Conservation (phyloP, 2,329 filamentous ascomycete species). For the Penicillium aurantiogriseum region DNA sequence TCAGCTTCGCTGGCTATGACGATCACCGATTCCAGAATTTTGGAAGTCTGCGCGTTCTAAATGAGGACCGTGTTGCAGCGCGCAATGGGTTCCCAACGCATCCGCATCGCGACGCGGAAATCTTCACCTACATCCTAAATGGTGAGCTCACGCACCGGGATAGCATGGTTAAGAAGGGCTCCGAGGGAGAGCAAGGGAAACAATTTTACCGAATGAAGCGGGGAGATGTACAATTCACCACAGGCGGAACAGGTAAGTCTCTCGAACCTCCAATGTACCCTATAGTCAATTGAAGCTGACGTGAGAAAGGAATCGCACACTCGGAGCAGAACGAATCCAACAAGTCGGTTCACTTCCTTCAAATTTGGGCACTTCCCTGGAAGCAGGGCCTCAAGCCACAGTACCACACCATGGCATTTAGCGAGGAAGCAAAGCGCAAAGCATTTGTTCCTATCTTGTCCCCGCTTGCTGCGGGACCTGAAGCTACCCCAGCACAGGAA, state of each 20-base stretch:
- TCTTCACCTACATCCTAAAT: constrained; percentile 82
- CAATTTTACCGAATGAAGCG: constrained; percentile 69
- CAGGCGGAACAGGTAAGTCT: constrained; percentile 67
- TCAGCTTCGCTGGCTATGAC: constrained; percentile 73
- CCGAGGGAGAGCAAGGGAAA: constrained; percentile 58
- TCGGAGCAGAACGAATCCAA: constrained; percentile 77
- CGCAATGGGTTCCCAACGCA: constrained; percentile 80
- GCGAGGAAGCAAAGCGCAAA: constrained; percentile 69
- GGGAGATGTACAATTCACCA: constrained; percentile 87
- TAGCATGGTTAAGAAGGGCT: constrained; percentile 72
- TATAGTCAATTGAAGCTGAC: constrained; percentile 8
- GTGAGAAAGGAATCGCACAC: constrained; percentile 63
- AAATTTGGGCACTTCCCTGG: constrained; percentile 86
- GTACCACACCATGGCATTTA: constrained; percentile 73
- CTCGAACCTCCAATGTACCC: background rate
- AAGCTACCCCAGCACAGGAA: constrained; percentile 63
- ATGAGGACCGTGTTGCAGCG: constrained; percentile 78
- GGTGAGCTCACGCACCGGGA: constrained; percentile 87
- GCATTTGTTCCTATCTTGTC: constrained; percentile 74
- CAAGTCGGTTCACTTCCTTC: constrained; percentile 74
- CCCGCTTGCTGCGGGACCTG: constrained; percentile 64
- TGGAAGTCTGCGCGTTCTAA: constrained; percentile 78
- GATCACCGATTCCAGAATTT: constrained; percentile 67
- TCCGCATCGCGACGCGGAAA: constrained; percentile 81
- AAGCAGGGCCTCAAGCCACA: constrained; percentile 67